Conservation (phyloP, 1,284 basidiomycete genomes). For the Rhodotorula sp. region DNA sequence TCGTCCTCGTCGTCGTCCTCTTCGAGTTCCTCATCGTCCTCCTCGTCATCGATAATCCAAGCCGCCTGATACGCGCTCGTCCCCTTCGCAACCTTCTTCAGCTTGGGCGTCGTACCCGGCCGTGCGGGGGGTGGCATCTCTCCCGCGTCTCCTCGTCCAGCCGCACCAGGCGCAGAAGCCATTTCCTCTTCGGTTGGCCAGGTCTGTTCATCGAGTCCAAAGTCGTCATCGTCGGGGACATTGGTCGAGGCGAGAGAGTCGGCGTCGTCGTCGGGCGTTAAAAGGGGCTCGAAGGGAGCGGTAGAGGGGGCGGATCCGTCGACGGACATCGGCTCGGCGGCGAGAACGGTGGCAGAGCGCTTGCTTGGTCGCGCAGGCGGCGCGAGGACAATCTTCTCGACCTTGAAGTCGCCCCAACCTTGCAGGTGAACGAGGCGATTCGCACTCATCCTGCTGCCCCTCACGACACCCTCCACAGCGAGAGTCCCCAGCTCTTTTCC, state of each 20-base stretch:
- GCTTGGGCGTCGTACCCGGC: conserved; percentile 68
- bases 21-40: conserved; percentile 55
- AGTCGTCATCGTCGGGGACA: conserved; percentile 64
- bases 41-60: conserved; percentile 83
- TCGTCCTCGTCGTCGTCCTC: conserved; percentile 57
- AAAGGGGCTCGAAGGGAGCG: conserved; percentile 56
- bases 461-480: conserved; percentile 76
- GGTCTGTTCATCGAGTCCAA: conserved; percentile 91
- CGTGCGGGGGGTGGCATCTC: conserved; percentile 60
- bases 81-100: conserved; percentile 77
- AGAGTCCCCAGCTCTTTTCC: conserved; percentile 55
- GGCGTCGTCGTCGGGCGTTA: conserved; percentile 59
- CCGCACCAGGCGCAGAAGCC: conserved; percentile 54
- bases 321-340: conserved; percentile 28
- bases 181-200: conserved; percentile 99
- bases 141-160: conserved; percentile 45
- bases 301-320: conserved; percentile 47
- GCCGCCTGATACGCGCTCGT: conserved; percentile 92
- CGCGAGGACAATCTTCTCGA: conserved; percentile 49
- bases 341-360: conserved; percentile 3
- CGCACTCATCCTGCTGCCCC: conserved; percentile 75
- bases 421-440: conserved; percentile 87
- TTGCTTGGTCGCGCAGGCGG: conserved; percentile 20
- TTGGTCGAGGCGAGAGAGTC: conserved; percentile 89
- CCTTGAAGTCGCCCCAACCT: conserved; percentile 82